Percentiles rank a stretch among this genome's conserved stretches.
phyloP scores from a whole-genome alignment of 495 filamentous ascomycete genomes.

The Ascodesmis nigricans region DNA sequence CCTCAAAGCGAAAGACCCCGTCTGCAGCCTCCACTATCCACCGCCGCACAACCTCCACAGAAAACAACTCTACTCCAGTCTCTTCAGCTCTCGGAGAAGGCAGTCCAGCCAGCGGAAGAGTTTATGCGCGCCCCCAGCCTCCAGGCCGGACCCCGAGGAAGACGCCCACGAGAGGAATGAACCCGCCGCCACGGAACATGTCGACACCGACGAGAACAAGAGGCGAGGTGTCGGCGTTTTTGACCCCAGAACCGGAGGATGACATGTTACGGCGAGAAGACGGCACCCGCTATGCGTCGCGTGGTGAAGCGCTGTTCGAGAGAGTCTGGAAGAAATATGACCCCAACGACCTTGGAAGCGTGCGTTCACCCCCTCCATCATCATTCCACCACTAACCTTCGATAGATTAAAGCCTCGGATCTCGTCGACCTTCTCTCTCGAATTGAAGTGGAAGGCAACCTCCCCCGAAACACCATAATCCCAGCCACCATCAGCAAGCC shows the following conservation, averaged over 20 bases:
- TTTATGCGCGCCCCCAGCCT: too few species aligned
- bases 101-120: too few species aligned
- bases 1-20: too few species aligned
- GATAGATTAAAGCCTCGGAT: not conserved
- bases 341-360: not conserved
- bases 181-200: not conserved
- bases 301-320: not conserved
- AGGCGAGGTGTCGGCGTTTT: not conserved
- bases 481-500: not conserved
- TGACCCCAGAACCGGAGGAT: not conserved
- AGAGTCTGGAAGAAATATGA: conserved; percentile 2
- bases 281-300: not conserved
- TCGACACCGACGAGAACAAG: not conserved
- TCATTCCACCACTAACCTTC: not conserved
- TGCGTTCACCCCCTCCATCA: not conserved
- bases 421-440: not conserved
- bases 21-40: too few species aligned
- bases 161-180: not conserved
- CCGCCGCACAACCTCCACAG: too few species aligned
- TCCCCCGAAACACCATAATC: too few species aligned
- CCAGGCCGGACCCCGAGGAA: too few species aligned
- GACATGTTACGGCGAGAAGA: not conserved
- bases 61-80: too few species aligned
- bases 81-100: too few species aligned
- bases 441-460: too few species aligned